Conservation (phyloP, 169 alveolate species). For the Plasmodium falciparum region DNA sequence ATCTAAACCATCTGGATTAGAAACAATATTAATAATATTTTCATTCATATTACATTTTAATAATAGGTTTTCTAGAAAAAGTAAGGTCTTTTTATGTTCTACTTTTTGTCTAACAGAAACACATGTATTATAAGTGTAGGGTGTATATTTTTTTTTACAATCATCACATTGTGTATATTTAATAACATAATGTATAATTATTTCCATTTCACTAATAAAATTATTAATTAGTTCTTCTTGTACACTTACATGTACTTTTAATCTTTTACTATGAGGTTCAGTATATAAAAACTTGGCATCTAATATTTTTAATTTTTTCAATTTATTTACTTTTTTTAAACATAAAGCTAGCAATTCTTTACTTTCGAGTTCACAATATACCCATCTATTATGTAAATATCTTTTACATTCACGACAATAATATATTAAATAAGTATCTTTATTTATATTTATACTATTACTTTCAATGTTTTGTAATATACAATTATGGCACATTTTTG, state of each 20-base stretch:
- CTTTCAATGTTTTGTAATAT: constrained; percentile 91
- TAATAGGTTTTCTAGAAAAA: constrained; percentile 96
- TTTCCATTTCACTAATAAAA: constrained; percentile 93
- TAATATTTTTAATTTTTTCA: constrained; percentile 93
- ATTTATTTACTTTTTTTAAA: constrained; percentile 96
- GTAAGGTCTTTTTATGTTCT: constrained; percentile 96
- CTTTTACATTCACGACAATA: constrained; percentile 94
- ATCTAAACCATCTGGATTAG: constrained; percentile 97
- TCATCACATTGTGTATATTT: constrained; percentile 96
- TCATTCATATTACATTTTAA: constrained; percentile 95
- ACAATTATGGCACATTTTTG: constrained; percentile 95
- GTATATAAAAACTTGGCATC: constrained; percentile 97
- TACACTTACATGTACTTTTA: constrained; percentile 96
- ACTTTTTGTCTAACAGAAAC: constrained; percentile 98
- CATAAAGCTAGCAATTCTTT: constrained; percentile 97
- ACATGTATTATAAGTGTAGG: constrained; percentile 98
- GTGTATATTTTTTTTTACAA: constrained; percentile 98
- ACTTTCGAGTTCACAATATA: constrained; percentile 94
- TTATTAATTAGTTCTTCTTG: constrained; percentile 95
- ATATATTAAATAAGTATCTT: constrained; percentile 79
- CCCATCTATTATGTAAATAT: constrained; percentile 96
- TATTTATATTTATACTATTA: constrained; percentile 54
- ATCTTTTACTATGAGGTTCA: constrained; percentile 96
- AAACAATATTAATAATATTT: constrained; percentile 93
- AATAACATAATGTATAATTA: constrained; percentile 92